Conservation (phyloP, 441 rosid genomes). For the Theobroma grandiflorum region DNA sequence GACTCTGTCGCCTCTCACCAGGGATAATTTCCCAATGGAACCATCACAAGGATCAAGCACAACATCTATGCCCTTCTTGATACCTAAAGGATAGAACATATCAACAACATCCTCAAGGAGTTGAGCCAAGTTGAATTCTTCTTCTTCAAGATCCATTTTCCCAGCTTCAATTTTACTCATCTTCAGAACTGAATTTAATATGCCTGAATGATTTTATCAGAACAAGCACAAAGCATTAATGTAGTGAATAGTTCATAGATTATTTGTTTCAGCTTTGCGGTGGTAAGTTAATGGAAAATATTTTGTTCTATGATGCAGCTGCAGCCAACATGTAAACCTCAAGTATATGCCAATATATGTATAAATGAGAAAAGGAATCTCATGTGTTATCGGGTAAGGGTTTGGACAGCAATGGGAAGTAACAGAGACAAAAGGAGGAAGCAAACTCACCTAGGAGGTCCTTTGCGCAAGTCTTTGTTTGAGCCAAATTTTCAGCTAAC, state of each 20-base stretch:
- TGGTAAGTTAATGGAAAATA: no score
- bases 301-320: no score
- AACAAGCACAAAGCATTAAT: background rate
- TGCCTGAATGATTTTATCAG: constrained; percentile 37
- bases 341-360: no score
- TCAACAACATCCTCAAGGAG: constrained; percentile 61
- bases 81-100: constrained; percentile 49
- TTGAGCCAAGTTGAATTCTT: constrained; percentile 61
- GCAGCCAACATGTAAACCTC: no score
- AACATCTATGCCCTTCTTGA: constrained; percentile 55
- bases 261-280: background rate
- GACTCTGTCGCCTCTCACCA: constrained; percentile 51
- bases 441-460: constrained; percentile 51
- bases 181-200: constrained; percentile 59
- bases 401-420: background rate
- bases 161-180: constrained; percentile 65
- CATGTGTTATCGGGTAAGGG: no score
- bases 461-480: constrained; percentile 44
- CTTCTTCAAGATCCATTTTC: constrained; percentile 52
- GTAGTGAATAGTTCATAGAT: background rate
- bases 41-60: constrained; percentile 63
- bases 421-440: background rate
- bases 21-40: constrained; percentile 41
- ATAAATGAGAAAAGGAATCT: no score
- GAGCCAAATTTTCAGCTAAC: constrained; percentile 45